A percentile compares a stretch with the other conserved stretches of the same genome.
These are phyloP conservation scores for Penicillium parvum DNA, from an alignment of 495 filamentous ascomycete genomes.

Conservation along the genomic window DNA sequence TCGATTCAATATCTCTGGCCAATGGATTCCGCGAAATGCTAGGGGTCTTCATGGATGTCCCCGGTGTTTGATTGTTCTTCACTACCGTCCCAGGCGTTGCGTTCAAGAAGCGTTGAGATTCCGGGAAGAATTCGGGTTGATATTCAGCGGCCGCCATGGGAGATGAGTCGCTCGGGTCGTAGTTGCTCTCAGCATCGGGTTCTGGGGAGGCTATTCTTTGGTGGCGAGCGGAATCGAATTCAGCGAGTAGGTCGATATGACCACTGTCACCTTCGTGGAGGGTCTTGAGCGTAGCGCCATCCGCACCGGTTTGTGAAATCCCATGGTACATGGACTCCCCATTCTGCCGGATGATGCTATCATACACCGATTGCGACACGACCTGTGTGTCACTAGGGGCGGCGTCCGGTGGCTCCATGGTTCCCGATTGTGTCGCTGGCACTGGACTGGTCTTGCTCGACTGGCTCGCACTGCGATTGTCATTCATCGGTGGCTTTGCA, in stretches of 20 bases:
- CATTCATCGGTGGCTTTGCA: conserved; percentile 13
- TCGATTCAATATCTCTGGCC: conserved; percentile 35
- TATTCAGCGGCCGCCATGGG: conserved; percentile 23
- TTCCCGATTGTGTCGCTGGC: conserved; percentile 12
- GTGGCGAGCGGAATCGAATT: conserved; percentile 29
- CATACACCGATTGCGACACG: conserved; percentile 50
- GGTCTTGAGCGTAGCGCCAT: conserved; percentile 36
- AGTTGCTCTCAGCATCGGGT: conserved; percentile 36
- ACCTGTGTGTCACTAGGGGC: conserved; percentile 49
- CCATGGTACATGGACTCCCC: conserved; percentile 25
- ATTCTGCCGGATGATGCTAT: conserved; percentile 40
- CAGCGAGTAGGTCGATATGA: conserved; percentile 46
- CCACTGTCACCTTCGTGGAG: conserved; percentile 44
- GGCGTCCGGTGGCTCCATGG: conserved; percentile 33
- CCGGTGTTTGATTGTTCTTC: conserved; percentile 29
- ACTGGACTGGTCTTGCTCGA: not conserved
- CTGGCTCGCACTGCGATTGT: conserved; percentile 4
- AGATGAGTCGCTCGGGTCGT: conserved; percentile 36
- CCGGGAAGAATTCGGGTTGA: conserved; percentile 43
- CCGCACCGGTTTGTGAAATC: conserved; percentile 16
- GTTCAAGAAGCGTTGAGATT: conserved; percentile 46
- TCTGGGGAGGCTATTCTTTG: conserved; percentile 29
- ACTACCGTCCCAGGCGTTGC: conserved; percentile 41
- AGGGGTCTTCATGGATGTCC: conserved; percentile 32
- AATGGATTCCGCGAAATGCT: conserved; percentile 45